phyloP scores from a whole-genome alignment of 2,329 filamentous ascomycete genomes.

The Xylaria sp. region DNA sequence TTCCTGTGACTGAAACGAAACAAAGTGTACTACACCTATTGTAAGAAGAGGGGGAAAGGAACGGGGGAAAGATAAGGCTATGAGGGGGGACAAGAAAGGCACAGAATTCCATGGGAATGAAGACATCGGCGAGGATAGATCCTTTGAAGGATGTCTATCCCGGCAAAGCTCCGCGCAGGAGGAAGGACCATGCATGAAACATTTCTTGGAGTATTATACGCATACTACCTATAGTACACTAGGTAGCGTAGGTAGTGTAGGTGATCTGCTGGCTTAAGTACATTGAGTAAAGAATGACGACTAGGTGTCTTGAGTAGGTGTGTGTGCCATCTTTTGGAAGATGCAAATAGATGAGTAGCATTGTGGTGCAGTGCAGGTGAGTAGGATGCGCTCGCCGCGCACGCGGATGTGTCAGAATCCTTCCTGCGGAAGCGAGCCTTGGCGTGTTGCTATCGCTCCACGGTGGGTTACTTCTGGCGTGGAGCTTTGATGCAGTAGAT shows the following conservation, averaged over 20 bases:
- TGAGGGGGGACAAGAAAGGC: background rate
- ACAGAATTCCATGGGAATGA: background rate
- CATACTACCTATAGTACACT: background rate
- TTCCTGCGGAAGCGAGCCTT: slow-evolving; percentile 27
- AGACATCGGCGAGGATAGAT: slow-evolving; percentile 8
- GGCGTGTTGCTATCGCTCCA: slow-evolving; percentile 14
- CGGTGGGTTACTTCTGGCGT: slow-evolving; percentile 19
- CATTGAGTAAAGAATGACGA: background rate
- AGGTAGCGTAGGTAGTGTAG: background rate
- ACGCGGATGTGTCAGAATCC: slow-evolving; percentile 28
- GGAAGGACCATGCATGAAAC: slow-evolving; percentile 34
- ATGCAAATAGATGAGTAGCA: background rate
- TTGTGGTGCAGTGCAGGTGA: background rate
- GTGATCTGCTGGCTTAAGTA: background rate
- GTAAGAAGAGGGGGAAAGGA: background rate
- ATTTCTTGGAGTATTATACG: background rate
- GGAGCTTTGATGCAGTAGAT: slow-evolving; percentile 16
- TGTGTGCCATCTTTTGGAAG: background rate
- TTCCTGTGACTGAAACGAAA: slow-evolving; percentile 2
- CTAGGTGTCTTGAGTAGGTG: background rate
- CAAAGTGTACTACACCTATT: background rate
- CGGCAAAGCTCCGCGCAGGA: slow-evolving; percentile 15
- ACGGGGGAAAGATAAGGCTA: background rate
- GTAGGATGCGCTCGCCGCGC: slow-evolving; percentile 30
- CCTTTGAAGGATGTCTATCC: slow-evolving; percentile 29